phyloP scores from a whole-genome alignment of 2,329 filamentous ascomycete species.

The Trichophyton mentagrophytes region DNA sequence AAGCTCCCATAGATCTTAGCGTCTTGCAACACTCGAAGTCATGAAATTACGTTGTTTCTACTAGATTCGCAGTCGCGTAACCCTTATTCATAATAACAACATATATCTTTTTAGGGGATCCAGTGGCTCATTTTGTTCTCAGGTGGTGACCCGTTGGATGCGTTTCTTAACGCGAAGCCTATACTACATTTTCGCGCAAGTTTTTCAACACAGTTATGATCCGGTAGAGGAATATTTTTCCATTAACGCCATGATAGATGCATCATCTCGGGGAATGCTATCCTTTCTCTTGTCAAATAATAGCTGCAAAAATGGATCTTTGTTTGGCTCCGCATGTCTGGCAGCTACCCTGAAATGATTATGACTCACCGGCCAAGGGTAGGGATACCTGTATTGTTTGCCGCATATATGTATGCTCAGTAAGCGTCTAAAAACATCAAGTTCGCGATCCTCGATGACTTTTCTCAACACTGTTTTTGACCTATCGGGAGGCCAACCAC shows the following conservation, averaged over 20 bases:
- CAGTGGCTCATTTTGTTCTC: background rate
- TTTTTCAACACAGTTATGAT: background rate
- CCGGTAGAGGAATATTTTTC: slow-evolving; percentile 10
- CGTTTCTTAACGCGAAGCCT: too few species aligned
- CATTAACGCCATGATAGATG: slow-evolving; percentile 18
- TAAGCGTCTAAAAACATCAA: slow-evolving; percentile 23
- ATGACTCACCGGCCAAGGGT: slow-evolving; percentile 24
- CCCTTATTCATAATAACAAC: too few species aligned
- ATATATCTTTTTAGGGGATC: too few species aligned
- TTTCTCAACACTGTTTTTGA: slow-evolving; percentile 22
- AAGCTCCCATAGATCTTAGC: background rate
- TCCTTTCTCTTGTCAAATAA: slow-evolving; percentile 24
- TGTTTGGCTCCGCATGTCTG: slow-evolving; percentile 17
- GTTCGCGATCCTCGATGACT: slow-evolving; percentile 25
- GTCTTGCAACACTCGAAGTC: background rate
- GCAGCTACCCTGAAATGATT: slow-evolving; percentile 23
- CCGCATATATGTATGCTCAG: slow-evolving; percentile 22
- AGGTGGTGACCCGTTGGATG: background rate
- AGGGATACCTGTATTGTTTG: slow-evolving; percentile 22
- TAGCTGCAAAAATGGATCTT: slow-evolving; percentile 21
- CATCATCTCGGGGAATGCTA: slow-evolving; percentile 18
- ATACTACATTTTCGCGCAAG: too few species aligned
- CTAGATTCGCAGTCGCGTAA: background rate
- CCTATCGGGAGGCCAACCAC: slow-evolving; percentile 20
- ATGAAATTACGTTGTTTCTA: background rate